Percentiles rank a stretch among this genome's conserved stretches.
Evolutionary conservation across 1,284 basidiomycete species (phyloP).

Genomic region (Neolentinus lepideus): DNA sequence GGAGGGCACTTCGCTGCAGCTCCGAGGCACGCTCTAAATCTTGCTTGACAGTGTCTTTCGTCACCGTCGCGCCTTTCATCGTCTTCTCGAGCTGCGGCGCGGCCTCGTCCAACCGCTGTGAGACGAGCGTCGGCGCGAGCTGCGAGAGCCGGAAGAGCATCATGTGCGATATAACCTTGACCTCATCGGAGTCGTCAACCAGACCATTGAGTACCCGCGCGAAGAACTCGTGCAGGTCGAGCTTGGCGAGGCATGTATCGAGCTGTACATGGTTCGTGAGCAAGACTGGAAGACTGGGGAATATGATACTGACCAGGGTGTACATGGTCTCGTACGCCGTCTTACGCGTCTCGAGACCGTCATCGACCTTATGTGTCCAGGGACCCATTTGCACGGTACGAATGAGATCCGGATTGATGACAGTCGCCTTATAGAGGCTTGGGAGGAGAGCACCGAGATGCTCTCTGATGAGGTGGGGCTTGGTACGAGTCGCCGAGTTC

Average conservation of each 20-base stretch:
- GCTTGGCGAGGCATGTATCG: constrained; percentile 82
- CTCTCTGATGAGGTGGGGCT: constrained; percentile 86
- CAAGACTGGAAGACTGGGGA: neutral
- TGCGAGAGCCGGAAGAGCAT: constrained; percentile 88
- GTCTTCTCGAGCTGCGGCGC: constrained; percentile 78
- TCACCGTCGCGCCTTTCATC: constrained; percentile 87
- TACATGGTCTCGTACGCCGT: constrained; percentile 98
- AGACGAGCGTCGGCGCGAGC: constrained; percentile 75
- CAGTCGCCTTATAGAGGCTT: constrained; percentile 80
- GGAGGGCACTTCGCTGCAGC: constrained; percentile 81
- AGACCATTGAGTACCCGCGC: constrained; percentile 79
- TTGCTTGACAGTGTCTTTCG: constrained; percentile 95
- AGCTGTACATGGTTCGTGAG: constrained; percentile 40
- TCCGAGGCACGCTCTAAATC: constrained; percentile 93
- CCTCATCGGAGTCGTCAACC: constrained; percentile 87
- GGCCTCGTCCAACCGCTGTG: constrained; percentile 83
- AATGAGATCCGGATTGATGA: constrained; percentile 76
- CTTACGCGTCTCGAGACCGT: constrained; percentile 90
- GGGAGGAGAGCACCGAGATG: constrained; percentile 77
- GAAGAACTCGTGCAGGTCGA: constrained; percentile 85
- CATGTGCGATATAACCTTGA: constrained; percentile 96
- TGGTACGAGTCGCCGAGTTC: constrained; percentile 92
- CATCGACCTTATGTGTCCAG: constrained; percentile 93
- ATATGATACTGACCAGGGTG: constrained; percentile 54
- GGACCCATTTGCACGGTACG: constrained; percentile 97